Percentiles rank a stretch among this genome's conserved stretches.
Evolutionary conservation across 148 eudicot species (phyloP).

Genomic region (Salicornia ramosissima): DNA sequence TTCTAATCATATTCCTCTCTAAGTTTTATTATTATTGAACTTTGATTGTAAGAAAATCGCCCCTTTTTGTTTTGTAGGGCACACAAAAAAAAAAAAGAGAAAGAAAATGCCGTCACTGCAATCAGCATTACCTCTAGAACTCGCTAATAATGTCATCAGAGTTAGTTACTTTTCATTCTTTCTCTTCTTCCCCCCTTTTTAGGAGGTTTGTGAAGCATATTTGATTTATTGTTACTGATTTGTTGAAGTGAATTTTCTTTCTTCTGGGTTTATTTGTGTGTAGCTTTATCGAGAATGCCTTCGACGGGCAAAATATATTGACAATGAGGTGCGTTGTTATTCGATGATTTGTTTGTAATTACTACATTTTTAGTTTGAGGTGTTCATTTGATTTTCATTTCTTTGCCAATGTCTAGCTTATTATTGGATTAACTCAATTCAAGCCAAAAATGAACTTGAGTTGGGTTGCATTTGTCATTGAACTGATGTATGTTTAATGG

Average conservation of each 20-base stretch:
- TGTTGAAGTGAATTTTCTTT: not conserved
- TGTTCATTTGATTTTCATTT: not conserved
- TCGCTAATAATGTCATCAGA: conserved; percentile 70
- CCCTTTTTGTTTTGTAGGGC: not conserved
- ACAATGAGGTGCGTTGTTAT: conserved; percentile 42
- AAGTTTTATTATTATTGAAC: not conserved
- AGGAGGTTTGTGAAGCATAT: not conserved
- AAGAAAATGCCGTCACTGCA: conserved; percentile 59
- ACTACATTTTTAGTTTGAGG: not conserved
- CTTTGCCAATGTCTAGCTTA: not conserved
- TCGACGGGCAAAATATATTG: conserved; percentile 70
- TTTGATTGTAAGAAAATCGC: not conserved
- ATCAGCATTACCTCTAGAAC: conserved; percentile 75
- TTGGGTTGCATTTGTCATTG: not conserved
- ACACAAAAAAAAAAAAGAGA: no score
- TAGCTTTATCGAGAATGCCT: conserved; percentile 89
- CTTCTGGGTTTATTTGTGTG: not conserved
- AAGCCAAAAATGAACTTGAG: not conserved
- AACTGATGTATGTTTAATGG: not conserved
- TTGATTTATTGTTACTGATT: not conserved
- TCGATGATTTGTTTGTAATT: not conserved
- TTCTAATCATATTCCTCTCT: no score
- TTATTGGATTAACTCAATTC: not conserved
- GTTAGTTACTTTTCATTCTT: conserved; percentile 33
- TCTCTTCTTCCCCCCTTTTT: not conserved